A percentile compares a stretch with the other conserved stretches of the same genome.
Conservation (phyloP, 2,329 filamentous ascomycete genomes). For the Aspergillus aculeatus region DNA sequence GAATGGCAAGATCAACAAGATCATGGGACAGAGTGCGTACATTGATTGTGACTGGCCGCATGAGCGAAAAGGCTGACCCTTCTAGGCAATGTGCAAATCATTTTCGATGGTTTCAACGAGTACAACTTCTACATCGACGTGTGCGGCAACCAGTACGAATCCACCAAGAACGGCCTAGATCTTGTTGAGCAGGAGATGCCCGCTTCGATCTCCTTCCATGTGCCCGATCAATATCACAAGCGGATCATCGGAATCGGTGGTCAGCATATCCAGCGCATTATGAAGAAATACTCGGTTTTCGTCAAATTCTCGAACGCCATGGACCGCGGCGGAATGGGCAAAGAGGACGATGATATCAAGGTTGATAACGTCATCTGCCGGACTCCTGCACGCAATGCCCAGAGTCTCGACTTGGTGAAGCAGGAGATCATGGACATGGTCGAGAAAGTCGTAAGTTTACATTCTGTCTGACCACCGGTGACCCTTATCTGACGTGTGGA, state of each 20-base stretch:
- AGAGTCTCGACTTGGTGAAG: conserved; percentile 95
- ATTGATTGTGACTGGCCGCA: conserved; percentile 18
- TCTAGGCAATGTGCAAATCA: conserved; percentile 88
- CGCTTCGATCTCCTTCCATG: conserved; percentile 97
- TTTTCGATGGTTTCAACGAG: conserved; percentile 98
- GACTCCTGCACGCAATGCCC: conserved; percentile 92
- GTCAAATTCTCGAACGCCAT: conserved; percentile 99
- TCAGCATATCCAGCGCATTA: conserved; percentile 98
- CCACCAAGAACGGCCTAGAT: conserved; percentile 86
- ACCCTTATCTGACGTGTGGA: neutral
- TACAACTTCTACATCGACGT: conserved; percentile 99
- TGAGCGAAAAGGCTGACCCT: conserved; percentile 7
- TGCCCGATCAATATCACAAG: conserved; percentile 98
- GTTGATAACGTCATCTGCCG: conserved; percentile 99
- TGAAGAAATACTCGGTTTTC: conserved; percentile 99
- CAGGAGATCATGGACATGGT: conserved; percentile 99
- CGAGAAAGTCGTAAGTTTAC: conserved; percentile 72
- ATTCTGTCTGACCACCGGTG: conserved; percentile 5
- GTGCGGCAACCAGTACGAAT: conserved; percentile 85
- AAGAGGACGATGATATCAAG: conserved; percentile 97
- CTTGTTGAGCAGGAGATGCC: conserved; percentile 99
- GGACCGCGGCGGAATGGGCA: conserved; percentile 89
- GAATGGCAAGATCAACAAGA: conserved; percentile 99
- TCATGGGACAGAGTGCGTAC: conserved; percentile 90
- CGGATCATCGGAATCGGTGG: conserved; percentile 98